Evolutionary conservation across 495 filamentous ascomycete genomes (phyloP).

Genomic region (Hyaloscypha finlandica): DNA sequence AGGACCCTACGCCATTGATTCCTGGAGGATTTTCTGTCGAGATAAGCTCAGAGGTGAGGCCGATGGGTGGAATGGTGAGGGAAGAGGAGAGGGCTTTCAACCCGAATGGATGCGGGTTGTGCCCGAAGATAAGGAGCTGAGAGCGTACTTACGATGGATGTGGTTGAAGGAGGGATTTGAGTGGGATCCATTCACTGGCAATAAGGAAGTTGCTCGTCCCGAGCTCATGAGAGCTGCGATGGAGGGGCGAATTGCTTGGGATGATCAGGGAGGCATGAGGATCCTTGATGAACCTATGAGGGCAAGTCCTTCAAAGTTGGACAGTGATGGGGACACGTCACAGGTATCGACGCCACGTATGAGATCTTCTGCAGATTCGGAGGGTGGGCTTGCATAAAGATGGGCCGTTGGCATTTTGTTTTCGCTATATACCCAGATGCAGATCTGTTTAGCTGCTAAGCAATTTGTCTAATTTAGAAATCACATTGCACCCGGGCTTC

Average conservation of each 20-base stretch:
- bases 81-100: constrained; percentile 43
- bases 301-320: not conserved
- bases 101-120: constrained; percentile 87
- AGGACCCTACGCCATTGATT: constrained; percentile 88
- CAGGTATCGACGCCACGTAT: not conserved
- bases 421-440: not conserved
- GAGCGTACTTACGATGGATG: constrained; percentile 85
- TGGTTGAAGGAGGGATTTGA: constrained; percentile 85
- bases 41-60: constrained; percentile 70
- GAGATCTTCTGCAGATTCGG: not conserved
- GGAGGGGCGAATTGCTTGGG: constrained; percentile 60
- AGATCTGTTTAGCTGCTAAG: no score
- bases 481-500: no score
- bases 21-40: constrained; percentile 92
- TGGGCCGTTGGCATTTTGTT: not conserved
- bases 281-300: constrained; percentile 19
- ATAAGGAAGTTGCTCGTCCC: constrained; percentile 55
- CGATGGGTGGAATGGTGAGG: constrained; percentile 59
- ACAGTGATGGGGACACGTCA: not conserved
- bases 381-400: not conserved
- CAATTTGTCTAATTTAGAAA: no score
- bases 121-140: constrained; percentile 84
- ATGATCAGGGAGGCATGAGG: constrained; percentile 46
- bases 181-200: constrained; percentile 76
- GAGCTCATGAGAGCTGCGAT: constrained; percentile 59